Evolutionary conservation across 1,139 yeast genomes (phyloP), one percentile per base, ranked within the genome.

Genomic region (Saccharomyces uvarum): DNA sequence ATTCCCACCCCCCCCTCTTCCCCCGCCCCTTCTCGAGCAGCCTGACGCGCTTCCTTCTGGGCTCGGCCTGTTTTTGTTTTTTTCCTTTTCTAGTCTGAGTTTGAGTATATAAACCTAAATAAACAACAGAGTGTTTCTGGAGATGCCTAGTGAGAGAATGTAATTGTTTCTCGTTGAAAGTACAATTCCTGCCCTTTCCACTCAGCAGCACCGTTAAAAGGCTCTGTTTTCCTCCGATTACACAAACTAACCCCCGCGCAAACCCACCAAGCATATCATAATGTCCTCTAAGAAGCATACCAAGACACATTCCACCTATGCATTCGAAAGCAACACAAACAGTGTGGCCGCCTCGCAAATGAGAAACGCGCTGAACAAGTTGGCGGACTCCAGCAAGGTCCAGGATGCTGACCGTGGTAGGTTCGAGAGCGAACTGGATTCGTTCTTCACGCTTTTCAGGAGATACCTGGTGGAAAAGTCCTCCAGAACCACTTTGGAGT

Each of bases 271-370:
- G 19, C 33, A 31, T 16, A 24, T 19, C 14, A 50, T 11, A 28
- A 51, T 51, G 53, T 51, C 53, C 9, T 47, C 53, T 31, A 83
- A 83, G 75, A 86, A 83, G 72, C 95, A 86, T 74, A 77, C 75
- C 66, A 86, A 86, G 74, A 78, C 89, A 14, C 95, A 86, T 51
- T 69, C 72, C n/a, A 67, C 70, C 47, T 70, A 86, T 83, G 97
- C 97, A 27, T 93, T 93, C 68, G 99, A 93, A 74, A 87, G 88
- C 76, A 88, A 96, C 61, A 91, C 97, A 50, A 89, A 97, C 58
- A 89, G 89, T 59, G 95, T 90, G 59, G 96, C 99, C 33, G 98
- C 99, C 7, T 86, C 96, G 58, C 97, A 91, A 72, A 93, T 93
- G 98, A 85, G 98, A 69, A 93, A 93, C 70, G 95, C 96, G 2